phyloP scores from a whole-genome alignment of 169 alveolate genomes.

The Eimeria praecox region DNA sequence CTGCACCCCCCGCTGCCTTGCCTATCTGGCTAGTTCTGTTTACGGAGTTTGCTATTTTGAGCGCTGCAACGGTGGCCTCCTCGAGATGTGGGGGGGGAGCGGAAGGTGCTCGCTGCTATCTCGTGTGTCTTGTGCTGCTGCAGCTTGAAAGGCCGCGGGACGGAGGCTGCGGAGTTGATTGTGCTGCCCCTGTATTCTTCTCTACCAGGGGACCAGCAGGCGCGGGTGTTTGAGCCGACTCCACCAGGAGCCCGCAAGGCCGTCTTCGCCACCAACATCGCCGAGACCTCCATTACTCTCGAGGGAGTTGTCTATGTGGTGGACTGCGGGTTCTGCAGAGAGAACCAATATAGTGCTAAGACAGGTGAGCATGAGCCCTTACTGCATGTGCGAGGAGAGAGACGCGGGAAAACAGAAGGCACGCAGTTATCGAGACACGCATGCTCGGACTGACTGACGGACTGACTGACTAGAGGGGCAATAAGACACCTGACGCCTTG shows the following conservation, averaged over 20 bases:
- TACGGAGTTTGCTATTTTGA: background rate
- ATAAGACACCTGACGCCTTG: background rate
- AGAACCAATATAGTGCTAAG: conserved; percentile 98
- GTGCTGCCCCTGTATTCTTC: conserved; percentile 98
- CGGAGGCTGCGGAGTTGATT: conserved; percentile 96
- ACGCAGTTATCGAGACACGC: background rate
- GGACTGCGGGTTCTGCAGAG: conserved; percentile 98
- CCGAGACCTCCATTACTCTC: conserved; percentile 99
- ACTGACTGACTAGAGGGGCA: too few relatives aligned
- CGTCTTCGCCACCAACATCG: conserved; percentile 98
- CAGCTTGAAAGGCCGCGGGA: conserved; percentile 92
- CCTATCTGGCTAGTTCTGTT: background rate
- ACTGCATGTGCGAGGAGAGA: background rate
- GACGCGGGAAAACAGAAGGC: background rate
- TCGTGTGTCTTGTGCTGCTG: background rate
- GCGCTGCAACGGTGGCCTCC: background rate
- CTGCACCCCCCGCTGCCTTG: background rate
- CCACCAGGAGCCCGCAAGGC: conserved; percentile 95
- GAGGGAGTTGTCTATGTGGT: conserved; percentile 97
- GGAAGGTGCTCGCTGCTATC: background rate
- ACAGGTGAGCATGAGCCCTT: conserved; percentile 89
- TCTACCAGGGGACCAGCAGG: conserved; percentile 99
- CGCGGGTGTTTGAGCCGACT: conserved; percentile 98
- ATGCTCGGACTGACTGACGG: background rate
- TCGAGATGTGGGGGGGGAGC: background rate